Evolutionary conservation across 2,329 filamentous ascomycete species (phyloP).

Genomic region (Monosporascus sp.): DNA sequence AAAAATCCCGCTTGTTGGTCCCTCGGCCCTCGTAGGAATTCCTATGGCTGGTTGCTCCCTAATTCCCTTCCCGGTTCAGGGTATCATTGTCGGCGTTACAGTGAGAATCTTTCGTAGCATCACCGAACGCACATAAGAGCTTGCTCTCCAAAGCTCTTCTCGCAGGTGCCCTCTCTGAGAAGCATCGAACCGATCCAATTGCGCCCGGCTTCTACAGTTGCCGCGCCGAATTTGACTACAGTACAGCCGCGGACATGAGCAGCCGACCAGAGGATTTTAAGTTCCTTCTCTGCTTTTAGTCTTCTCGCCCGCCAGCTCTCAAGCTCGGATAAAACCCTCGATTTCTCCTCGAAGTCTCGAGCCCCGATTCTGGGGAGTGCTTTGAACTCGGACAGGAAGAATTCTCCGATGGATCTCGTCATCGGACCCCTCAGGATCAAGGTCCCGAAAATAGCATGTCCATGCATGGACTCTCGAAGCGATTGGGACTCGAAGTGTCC

Average conservation of each 20-base stretch:
- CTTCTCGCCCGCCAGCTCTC: constrained; percentile 52
- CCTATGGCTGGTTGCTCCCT: too few relatives aligned
- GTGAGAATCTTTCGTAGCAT: constrained; percentile 6
- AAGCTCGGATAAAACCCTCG: constrained; percentile 30
- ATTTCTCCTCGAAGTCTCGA: constrained; percentile 61
- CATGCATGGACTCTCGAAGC: constrained; percentile 62
- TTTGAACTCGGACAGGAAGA: constrained; percentile 75
- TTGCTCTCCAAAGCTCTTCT: constrained; percentile 70
- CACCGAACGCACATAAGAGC: constrained; percentile 69
- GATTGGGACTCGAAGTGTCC: constrained; percentile 33
- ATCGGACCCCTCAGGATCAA: constrained; percentile 73
- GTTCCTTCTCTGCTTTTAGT: constrained; percentile 51
- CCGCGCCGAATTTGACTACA: constrained; percentile 85
- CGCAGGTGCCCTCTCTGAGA: constrained; percentile 66
- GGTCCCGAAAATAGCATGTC: constrained; percentile 74
- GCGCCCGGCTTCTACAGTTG: constrained; percentile 73
- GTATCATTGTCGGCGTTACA: not conserved
- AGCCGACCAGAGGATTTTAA: constrained; percentile 73
- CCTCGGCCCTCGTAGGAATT: too few relatives aligned
- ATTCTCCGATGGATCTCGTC: constrained; percentile 60
- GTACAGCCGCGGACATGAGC: constrained; percentile 77
- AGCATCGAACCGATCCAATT: constrained; percentile 77
- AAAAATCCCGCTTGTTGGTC: too few relatives aligned
- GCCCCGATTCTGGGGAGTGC: constrained; percentile 76
- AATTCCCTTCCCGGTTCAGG: not conserved